phyloP scores from a whole-genome alignment of 768 basidiomycete species.

The Hypholoma sublateritium region DNA sequence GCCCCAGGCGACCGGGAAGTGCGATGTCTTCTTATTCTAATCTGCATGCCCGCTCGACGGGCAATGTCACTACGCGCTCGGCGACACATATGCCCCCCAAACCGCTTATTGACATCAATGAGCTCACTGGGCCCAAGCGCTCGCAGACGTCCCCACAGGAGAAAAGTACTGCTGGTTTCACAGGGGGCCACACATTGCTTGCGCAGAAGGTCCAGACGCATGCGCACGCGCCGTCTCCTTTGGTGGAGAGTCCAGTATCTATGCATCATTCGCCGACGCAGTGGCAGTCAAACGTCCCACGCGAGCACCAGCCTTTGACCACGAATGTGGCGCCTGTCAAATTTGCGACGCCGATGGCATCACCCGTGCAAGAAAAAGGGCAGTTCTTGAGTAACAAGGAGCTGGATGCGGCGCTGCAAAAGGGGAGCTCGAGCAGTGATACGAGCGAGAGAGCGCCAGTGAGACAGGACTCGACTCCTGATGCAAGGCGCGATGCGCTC shows the following conservation, averaged over 20 bases:
- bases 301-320: slow-evolving; percentile 15
- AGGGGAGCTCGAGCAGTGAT: not conserved
- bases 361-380: slow-evolving; percentile 27
- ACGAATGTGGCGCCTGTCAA: slow-evolving; percentile 32
- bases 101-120: slow-evolving; percentile 52
- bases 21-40: slow-evolving; percentile 44
- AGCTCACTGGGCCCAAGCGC: slow-evolving; percentile 32
- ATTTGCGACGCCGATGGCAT: slow-evolving; percentile 35
- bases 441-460: not conserved
- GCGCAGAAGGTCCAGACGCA: slow-evolving; percentile 9
- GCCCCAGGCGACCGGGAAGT: slow-evolving; percentile 68
- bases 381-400: slow-evolving; percentile 10
- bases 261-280: slow-evolving; percentile 5
- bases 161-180: slow-evolving; percentile 34
- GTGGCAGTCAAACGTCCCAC: slow-evolving; percentile 5
- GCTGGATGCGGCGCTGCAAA: not conserved
- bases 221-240: slow-evolving; percentile 1
- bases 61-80: slow-evolving; percentile 27
- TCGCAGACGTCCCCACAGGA: slow-evolving; percentile 13
- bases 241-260: slow-evolving; percentile 26
- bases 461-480: slow-evolving; percentile 18
- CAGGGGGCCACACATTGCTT: slow-evolving; percentile 35
- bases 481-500: slow-evolving; percentile 35
- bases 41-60: slow-evolving; percentile 18
- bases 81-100: slow-evolving; percentile 27